phyloP scores from a whole-genome alignment of 2,329 filamentous ascomycete genomes.

The Chaetomium olivaceum region DNA sequence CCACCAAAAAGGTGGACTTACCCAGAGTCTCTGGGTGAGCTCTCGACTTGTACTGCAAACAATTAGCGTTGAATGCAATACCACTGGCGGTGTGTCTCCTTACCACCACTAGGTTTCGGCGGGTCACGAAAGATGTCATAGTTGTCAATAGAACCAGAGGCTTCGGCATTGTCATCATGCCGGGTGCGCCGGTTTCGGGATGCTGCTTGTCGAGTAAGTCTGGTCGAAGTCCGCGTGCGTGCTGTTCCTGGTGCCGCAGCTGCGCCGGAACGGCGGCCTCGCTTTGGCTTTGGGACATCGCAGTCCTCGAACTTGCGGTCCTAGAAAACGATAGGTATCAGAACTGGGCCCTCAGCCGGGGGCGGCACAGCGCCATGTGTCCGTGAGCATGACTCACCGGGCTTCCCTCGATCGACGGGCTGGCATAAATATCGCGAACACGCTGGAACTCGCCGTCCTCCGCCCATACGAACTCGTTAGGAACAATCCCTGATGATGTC shows the following conservation, averaged over 20 bases:
- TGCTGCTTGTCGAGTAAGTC: constrained; percentile 22
- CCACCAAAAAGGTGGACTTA: constrained; percentile 9
- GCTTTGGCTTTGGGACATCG: constrained; percentile 29
- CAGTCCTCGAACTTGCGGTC: constrained; percentile 29
- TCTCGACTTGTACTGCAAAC: constrained; percentile 21
- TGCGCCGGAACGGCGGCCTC: constrained; percentile 24
- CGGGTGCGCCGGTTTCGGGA: constrained; percentile 12
- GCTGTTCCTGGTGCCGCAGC: constrained; percentile 9
- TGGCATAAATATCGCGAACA: constrained; percentile 60
- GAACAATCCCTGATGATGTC: constrained; percentile 63
- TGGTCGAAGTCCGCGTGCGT: constrained; percentile 24
- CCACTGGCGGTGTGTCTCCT: neutral
- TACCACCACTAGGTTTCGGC: constrained; percentile 26
- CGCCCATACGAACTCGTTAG: constrained; percentile 65
- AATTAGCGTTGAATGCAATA: constrained; percentile 4
- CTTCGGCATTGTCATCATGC: constrained; percentile 12
- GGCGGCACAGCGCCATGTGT: neutral
- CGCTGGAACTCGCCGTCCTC: constrained; percentile 52
- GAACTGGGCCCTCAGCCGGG: neutral
- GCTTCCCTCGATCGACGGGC: constrained; percentile 53
- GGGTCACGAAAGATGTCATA: constrained; percentile 34
- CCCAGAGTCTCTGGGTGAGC: constrained; percentile 27
- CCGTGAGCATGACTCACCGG: constrained; percentile 45
- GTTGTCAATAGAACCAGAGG: constrained; percentile 19
- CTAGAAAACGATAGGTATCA: constrained; percentile 13